Conservation (phyloP, 2,329 filamentous ascomycete species). For the Gnomoniopsis sp. region DNA sequence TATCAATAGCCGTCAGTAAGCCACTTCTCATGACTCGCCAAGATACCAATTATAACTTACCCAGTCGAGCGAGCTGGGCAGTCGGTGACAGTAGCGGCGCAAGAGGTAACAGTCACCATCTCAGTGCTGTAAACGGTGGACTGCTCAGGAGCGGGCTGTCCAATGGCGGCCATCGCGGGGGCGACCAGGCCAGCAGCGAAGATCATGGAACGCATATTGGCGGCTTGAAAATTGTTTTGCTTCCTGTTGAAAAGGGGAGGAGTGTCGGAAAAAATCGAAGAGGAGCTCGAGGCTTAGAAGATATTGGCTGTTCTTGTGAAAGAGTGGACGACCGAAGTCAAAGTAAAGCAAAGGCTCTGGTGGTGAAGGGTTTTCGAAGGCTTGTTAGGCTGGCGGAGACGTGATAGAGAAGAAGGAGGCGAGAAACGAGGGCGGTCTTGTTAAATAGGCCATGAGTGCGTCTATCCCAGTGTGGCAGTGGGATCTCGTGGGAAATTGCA, state of each 20-base stretch:
- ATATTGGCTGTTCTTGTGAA: conserved; percentile 24
- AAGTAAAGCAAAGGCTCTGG: conserved; percentile 27
- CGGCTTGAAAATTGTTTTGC: conserved; percentile 20
- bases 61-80: conserved; percentile 37
- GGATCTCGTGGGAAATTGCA: conserved; percentile 19
- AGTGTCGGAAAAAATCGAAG: conserved; percentile 24
- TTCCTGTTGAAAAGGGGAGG: conserved; percentile 19
- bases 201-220: conserved; percentile 61
- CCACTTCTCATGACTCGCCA: neutral
- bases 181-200: conserved; percentile 46
- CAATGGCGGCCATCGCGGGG: conserved; percentile 36
- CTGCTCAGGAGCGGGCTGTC: conserved; percentile 19
- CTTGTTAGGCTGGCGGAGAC: conserved; percentile 32
- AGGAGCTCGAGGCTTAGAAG: conserved; percentile 26
- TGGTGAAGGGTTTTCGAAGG: conserved; percentile 21
- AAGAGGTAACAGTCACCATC: conserved; percentile 60
- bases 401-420: conserved; percentile 20
- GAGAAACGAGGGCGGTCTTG: conserved; percentile 21
- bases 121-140: conserved; percentile 55
- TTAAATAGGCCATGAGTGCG: conserved; percentile 29
- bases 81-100: conserved; percentile 50
- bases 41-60: conserved; percentile 32
- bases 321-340: conserved; percentile 42
- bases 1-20: neutral
- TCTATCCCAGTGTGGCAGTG: neutral